A percentile compares a stretch with the other conserved stretches of the same genome.
Evolutionary conservation across 805 yeast genomes (phyloP).

Genomic region (Metschnikowia gruessii): DNA sequence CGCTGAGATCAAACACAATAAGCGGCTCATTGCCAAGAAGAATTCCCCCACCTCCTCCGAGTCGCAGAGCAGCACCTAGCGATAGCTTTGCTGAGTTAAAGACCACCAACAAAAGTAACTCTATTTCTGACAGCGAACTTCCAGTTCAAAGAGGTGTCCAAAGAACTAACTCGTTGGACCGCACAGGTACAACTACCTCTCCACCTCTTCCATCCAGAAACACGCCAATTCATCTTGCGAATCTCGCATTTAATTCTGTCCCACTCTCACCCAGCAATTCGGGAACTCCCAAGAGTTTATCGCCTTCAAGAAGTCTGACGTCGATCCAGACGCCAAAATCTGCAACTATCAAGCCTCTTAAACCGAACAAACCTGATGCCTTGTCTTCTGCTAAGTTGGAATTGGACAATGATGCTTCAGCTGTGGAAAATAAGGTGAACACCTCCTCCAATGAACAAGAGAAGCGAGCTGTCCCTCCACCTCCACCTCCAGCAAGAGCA

Average conservation of each 20-base stretch:
- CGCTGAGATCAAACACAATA: conserved; percentile 17
- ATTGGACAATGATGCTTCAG: background rate
- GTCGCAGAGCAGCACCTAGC: conserved; percentile 15
- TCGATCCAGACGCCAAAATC: conserved; percentile 14
- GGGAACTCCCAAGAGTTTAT: conserved; percentile 23
- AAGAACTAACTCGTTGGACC: conserved; percentile 7
- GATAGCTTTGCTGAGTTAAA: background rate
- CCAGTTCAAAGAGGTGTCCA: background rate
- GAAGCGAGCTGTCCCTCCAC: conserved; percentile 14
- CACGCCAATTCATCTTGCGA: conserved; percentile 11
- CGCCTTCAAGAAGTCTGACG: conserved; percentile 17
- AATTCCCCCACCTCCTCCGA: conserved; percentile 34
- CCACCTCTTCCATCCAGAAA: conserved; percentile 12
- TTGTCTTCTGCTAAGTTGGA: conserved; percentile 16
- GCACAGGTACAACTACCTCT: conserved; percentile 7
- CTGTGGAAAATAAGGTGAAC: background rate
- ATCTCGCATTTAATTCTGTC: conserved; percentile 34
- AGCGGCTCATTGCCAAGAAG: conserved; percentile 23
- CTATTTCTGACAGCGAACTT: background rate
- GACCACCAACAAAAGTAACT: conserved; percentile 1
- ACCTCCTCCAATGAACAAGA: background rate
- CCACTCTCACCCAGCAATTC: conserved; percentile 40
- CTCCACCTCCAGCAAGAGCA: conserved; percentile 16
- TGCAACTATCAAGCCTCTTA: conserved; percentile 19
- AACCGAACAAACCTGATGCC: conserved; percentile 19